phyloP scores from a whole-genome alignment of 2,329 filamentous ascomycete species.

The Ophiostoma sp. region DNA sequence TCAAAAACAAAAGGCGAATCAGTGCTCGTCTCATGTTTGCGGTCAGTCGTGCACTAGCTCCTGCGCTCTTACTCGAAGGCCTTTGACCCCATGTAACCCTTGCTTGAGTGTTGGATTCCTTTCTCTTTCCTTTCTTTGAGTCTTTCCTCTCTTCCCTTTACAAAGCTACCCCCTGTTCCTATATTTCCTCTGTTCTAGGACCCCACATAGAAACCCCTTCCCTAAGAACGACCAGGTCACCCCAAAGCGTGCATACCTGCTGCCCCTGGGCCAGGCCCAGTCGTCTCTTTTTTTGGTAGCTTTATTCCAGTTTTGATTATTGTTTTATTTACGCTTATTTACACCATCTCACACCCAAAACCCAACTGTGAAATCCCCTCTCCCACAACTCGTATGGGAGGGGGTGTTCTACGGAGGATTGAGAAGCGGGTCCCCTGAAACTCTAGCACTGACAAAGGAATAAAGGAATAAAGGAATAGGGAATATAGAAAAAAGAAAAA shows the following conservation, averaged over 20 bases:
- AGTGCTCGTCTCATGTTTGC: neutral
- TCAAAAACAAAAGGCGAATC: too few relatives aligned
- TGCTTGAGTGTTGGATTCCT: neutral
- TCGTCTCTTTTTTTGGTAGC: neutral
- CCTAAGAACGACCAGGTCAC: neutral
- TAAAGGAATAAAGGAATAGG: neutral
- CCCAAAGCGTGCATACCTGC: constrained; percentile 3
- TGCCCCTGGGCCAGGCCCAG: neutral
- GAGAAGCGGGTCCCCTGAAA: constrained; percentile 22
- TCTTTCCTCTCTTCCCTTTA: neutral
- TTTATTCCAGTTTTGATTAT: neutral
- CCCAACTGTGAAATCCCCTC: neutral
- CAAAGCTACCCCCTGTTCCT: neutral
- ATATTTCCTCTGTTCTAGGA: neutral
- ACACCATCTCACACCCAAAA: neutral
- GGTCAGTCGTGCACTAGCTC: neutral
- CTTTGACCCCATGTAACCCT: neutral
- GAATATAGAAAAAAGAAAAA: neutral
- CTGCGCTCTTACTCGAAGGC: neutral
- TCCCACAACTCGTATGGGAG: constrained; percentile 12
- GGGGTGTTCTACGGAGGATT: constrained; percentile 4
- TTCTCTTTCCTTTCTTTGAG: neutral
- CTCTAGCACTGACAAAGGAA: constrained; percentile 2
- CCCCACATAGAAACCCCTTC: neutral
- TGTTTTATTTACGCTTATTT: neutral